These are phyloP conservation scores for Cladosporium sp. DNA, from an alignment of 2,329 filamentous ascomycete genomes.

Conservation along the genomic window DNA sequence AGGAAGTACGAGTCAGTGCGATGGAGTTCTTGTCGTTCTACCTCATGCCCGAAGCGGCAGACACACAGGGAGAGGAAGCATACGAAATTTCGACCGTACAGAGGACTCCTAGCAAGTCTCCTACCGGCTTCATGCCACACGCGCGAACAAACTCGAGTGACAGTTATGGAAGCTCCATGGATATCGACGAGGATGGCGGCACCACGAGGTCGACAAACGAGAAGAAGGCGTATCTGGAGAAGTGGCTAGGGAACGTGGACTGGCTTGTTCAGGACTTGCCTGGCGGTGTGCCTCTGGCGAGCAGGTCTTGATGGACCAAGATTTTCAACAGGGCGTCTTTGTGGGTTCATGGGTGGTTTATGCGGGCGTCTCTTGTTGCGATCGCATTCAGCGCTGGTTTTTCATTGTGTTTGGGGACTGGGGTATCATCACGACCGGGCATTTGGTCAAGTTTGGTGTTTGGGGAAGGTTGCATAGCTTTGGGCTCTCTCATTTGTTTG, in stretches of 20 bases:
- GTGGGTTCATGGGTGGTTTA: background rate
- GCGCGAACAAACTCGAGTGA: conserved; percentile 36
- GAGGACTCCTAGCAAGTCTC: conserved; percentile 28
- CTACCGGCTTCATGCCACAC: conserved; percentile 21
- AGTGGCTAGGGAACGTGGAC: conserved; percentile 16
- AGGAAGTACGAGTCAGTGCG: conserved; percentile 92
- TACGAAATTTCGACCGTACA: conserved; percentile 32
- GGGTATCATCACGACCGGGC: background rate
- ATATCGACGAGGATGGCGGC: conserved; percentile 37
- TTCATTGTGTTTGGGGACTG: background rate
- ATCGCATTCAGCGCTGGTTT: conserved; percentile 7
- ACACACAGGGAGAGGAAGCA: conserved; percentile 25
- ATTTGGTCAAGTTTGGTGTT: background rate
- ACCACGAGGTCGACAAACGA: conserved; percentile 70
- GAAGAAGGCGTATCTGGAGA: conserved; percentile 61
- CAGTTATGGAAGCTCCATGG: conserved; percentile 32
- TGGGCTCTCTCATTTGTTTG: background rate
- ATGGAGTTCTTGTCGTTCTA: conserved; percentile 99
- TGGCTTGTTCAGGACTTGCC: conserved; percentile 15
- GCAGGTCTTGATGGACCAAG: background rate
- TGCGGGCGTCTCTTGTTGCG: background rate
- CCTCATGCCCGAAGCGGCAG: conserved; percentile 80
- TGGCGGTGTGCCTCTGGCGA: conserved; percentile 6
- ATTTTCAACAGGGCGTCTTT: background rate
- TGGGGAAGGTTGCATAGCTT: background rate